Evolutionary conservation across 164 flowering plant species (phyloP).

Genomic region (Stephania japonica): DNA sequence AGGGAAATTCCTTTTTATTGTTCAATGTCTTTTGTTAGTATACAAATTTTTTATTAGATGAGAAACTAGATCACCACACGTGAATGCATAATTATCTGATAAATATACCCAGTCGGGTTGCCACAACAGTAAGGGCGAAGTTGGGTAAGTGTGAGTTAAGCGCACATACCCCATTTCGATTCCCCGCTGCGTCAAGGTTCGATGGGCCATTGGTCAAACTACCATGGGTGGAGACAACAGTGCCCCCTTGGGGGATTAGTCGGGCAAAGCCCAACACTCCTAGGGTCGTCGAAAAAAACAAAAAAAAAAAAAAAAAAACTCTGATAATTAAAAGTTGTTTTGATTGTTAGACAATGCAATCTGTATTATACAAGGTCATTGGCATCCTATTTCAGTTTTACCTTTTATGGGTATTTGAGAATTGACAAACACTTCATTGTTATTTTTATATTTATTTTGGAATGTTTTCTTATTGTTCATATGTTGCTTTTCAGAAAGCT

Average conservation of each 20-base stretch:
- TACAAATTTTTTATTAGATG: background rate
- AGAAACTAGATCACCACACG: background rate
- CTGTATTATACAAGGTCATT: background rate
- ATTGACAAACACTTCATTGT: background rate
- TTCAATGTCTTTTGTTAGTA: no score
- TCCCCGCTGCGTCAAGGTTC: no score
- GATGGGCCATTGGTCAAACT: no score
- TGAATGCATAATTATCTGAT: background rate
- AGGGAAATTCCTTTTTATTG: background rate
- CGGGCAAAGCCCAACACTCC: no score
- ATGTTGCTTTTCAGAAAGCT: conserved; percentile 55
- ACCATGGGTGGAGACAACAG: no score
- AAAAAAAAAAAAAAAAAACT: no score
- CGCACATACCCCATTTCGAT: no score
- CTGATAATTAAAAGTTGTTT: background rate
- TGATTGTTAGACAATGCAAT: background rate
- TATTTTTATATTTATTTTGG: background rate
- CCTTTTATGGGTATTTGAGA: background rate
- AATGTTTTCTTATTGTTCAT: conserved; percentile 2
- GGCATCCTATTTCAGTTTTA: background rate
- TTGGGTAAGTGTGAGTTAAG: no score
- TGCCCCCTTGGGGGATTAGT: no score
- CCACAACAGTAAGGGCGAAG: no score
- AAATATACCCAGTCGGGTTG: no score
- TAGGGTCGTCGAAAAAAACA: no score